These are phyloP conservation scores for Heliamphora pulchella DNA, from an alignment of 179 eudicot genomes.

Conservation along the genomic window DNA sequence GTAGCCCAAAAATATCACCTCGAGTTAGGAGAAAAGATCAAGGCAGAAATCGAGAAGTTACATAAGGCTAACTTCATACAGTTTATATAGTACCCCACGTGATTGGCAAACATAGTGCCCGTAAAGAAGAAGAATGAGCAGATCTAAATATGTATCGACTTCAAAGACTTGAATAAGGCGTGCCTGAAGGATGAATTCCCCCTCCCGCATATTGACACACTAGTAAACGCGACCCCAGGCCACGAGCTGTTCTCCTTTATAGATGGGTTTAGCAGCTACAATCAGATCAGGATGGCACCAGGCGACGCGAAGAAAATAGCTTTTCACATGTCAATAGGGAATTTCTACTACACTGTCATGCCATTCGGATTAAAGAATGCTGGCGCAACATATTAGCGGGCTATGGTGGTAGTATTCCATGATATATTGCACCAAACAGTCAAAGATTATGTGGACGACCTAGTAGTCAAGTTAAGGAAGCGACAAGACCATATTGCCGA, in stretches of 20 bases:
- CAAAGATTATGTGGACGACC: too few species aligned
- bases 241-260: background rate
- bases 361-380: too few species aligned
- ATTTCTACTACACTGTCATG: too few species aligned
- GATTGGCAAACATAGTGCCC: background rate
- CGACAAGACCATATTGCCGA: too few species aligned
- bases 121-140: background rate
- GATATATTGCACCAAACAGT: too few species aligned
- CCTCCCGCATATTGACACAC: background rate
- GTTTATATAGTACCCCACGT: background rate
- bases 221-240: background rate
- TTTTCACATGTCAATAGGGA: too few species aligned
- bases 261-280: background rate
- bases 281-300: background rate
- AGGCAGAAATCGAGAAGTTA: background rate
- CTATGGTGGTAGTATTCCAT: too few species aligned
- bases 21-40: background rate
- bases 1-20: too few species aligned
- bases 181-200: background rate
- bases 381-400: too few species aligned
- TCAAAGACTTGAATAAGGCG: background rate
- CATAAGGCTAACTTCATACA: background rate
- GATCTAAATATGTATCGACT: background rate
- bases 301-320: too few species aligned
- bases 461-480: too few species aligned